phyloP scores from a whole-genome alignment of 192 early-diverging fungal species.

The Linderina pennispora region DNA sequence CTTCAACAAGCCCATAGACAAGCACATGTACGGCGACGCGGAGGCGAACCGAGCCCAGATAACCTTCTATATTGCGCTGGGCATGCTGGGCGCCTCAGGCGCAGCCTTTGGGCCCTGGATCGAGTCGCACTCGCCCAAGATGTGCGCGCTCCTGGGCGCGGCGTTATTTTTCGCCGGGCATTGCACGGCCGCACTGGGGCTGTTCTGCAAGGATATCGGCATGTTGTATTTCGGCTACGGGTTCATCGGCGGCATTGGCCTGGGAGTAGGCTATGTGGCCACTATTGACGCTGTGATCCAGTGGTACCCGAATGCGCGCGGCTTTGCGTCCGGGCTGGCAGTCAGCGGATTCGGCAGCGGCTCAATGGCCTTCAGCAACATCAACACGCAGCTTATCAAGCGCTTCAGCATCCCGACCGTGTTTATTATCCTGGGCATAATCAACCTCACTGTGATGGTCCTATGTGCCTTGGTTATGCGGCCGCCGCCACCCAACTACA shows the following conservation, averaged over 20 bases:
- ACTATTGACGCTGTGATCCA: constrained; percentile 71
- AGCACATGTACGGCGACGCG: constrained; percentile 47
- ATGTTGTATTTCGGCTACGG: constrained; percentile 71
- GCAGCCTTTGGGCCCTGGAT: constrained; percentile 76
- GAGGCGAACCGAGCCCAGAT: constrained; percentile 49
- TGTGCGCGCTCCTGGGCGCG: constrained; percentile 57
- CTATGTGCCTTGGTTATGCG: constrained; percentile 54
- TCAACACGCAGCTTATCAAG: constrained; percentile 50
- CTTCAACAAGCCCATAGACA: constrained; percentile 67
- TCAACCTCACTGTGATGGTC: constrained; percentile 62
- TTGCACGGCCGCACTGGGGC: constrained; percentile 57
- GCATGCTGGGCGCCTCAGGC: constrained; percentile 64
- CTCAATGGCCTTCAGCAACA: constrained; percentile 59
- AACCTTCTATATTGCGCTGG: constrained; percentile 74
- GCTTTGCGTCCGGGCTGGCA: constrained; percentile 67
- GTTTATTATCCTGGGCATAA: constrained; percentile 58
- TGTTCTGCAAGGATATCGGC: constrained; percentile 50
- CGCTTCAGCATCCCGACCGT: constrained; percentile 53
- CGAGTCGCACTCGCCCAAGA: constrained; percentile 66
- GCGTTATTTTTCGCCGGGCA: constrained; percentile 64
- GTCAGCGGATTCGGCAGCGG: constrained; percentile 76
- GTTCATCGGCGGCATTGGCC: constrained; percentile 61
- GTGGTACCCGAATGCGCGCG: constrained; percentile 73
- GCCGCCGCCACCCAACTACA: constrained; percentile 53
- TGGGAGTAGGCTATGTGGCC: constrained; percentile 69